Conservation (phyloP, 2,329 filamentous ascomycete genomes). For the Xylariaceae sp. region DNA sequence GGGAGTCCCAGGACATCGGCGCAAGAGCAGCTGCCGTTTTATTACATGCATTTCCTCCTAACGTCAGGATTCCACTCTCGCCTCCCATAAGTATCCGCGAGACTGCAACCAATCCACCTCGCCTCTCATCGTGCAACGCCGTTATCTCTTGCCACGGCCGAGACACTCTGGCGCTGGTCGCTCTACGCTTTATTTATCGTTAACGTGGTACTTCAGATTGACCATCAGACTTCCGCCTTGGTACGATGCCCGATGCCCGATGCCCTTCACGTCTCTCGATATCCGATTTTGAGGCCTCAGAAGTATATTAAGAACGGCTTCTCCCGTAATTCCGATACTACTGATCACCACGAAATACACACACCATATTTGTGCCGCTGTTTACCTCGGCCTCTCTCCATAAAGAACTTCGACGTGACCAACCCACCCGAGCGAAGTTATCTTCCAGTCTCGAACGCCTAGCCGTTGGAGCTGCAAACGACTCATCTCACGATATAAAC, state of each 20-base stretch:
- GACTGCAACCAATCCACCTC: neutral
- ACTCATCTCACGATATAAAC: neutral
- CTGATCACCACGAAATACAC: neutral
- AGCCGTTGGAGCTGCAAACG: neutral
- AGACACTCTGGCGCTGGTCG: neutral
- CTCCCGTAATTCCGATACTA: neutral
- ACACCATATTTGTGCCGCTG: neutral
- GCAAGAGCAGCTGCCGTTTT: neutral
- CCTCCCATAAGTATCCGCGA: neutral
- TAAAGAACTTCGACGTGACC: neutral
- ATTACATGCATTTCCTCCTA: neutral
- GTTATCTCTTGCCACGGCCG: neutral
- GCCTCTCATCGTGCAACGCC: neutral
- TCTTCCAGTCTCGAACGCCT: neutral
- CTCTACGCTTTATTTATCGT: constrained; percentile 3
- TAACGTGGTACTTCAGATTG: neutral
- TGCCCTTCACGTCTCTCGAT: neutral
- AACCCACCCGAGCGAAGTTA: neutral
- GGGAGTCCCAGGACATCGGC: neutral
- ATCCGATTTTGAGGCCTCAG: neutral
- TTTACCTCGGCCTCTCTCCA: neutral
- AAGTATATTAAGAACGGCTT: neutral
- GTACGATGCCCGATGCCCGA: neutral
- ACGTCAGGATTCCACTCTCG: neutral
- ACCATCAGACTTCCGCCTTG: neutral